phyloP scores from a whole-genome alignment of 2,329 filamentous ascomycete species.

The Claviceps cyperi region DNA sequence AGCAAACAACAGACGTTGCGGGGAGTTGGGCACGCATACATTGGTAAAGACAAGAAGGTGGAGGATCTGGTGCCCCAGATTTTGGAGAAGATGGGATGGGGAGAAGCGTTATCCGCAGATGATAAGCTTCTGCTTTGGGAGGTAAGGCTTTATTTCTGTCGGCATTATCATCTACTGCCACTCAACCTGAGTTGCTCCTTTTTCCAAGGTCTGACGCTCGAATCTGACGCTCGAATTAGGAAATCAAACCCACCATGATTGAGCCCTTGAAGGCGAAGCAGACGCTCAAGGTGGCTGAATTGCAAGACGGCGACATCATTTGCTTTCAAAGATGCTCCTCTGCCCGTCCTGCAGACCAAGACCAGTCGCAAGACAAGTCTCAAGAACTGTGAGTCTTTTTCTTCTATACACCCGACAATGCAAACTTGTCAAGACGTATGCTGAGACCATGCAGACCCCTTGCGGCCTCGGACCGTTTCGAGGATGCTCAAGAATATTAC shows the following conservation, averaged over 20 bases:
- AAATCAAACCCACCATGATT: slow-evolving; percentile 97
- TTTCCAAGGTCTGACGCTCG: neutral
- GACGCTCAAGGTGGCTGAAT: slow-evolving; percentile 77
- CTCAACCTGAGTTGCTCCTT: neutral
- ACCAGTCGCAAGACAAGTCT: slow-evolving; percentile 15
- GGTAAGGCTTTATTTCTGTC: slow-evolving; percentile 21
- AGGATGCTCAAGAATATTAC: slow-evolving; percentile 76
- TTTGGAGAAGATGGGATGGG: slow-evolving; percentile 73
- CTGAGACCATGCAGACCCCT: slow-evolving; percentile 7
- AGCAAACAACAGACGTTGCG: slow-evolving; percentile 56
- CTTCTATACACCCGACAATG: neutral
- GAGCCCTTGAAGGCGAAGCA: slow-evolving; percentile 85
- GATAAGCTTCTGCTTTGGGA: slow-evolving; percentile 65
- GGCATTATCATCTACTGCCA: neutral
- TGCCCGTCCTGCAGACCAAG: slow-evolving; percentile 29
- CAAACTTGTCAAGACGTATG: no score
- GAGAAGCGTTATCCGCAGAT: slow-evolving; percentile 50
- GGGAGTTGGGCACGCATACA: slow-evolving; percentile 74
- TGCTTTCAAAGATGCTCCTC: slow-evolving; percentile 62
- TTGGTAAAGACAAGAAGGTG: slow-evolving; percentile 76
- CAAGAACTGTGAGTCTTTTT: slow-evolving; percentile 18
- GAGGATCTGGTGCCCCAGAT: slow-evolving; percentile 70
- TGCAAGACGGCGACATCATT: slow-evolving; percentile 93
- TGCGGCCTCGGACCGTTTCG: slow-evolving; percentile 33
- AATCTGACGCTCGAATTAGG: slow-evolving; percentile 26